phyloP scores from a whole-genome alignment of 352 stramenopile genomes.

The Blastocystis sp. region DNA sequence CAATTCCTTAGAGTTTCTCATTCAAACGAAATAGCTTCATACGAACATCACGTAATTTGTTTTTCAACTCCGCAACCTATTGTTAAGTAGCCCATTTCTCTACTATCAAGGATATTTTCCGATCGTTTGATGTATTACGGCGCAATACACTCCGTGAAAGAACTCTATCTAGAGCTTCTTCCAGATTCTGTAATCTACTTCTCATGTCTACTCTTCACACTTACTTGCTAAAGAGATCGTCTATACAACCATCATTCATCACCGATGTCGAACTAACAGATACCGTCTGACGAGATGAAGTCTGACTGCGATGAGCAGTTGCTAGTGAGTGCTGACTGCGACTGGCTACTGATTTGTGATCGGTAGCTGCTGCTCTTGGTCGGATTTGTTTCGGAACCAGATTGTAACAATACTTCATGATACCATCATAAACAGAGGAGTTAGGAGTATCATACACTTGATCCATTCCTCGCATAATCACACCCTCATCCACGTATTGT shows the following conservation, averaged over 20 bases:
- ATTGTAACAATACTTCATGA: conserved; percentile 2
- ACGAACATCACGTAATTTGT: too few species aligned
- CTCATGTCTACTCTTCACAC: not conserved
- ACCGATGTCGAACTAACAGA: too few species aligned
- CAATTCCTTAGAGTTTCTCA: too few species aligned
- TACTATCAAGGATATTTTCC: too few species aligned
- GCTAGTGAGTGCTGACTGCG: too few species aligned
- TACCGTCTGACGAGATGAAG: too few species aligned
- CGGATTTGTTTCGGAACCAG: not conserved
- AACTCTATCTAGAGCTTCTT: not conserved
- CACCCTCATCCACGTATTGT: not conserved
- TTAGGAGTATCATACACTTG: not conserved
- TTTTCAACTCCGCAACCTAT: too few species aligned
- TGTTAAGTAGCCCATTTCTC: too few species aligned
- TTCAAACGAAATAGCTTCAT: too few species aligned
- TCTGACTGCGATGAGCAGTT: too few species aligned
- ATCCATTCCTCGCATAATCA: not conserved
- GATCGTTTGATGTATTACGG: too few species aligned
- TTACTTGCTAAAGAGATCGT: not conserved
- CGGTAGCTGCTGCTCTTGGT: not conserved
- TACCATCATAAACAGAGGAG: not conserved
- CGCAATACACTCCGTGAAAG: not conserved
- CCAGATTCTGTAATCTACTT: not conserved
- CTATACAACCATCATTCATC: not conserved
- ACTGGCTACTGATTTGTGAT: too few species aligned